A percentile compares a stretch with the other conserved stretches of the same genome.
Evolutionary conservation across 1,139 yeast species (phyloP).

Genomic region (Debaryomyces subglobosus): DNA sequence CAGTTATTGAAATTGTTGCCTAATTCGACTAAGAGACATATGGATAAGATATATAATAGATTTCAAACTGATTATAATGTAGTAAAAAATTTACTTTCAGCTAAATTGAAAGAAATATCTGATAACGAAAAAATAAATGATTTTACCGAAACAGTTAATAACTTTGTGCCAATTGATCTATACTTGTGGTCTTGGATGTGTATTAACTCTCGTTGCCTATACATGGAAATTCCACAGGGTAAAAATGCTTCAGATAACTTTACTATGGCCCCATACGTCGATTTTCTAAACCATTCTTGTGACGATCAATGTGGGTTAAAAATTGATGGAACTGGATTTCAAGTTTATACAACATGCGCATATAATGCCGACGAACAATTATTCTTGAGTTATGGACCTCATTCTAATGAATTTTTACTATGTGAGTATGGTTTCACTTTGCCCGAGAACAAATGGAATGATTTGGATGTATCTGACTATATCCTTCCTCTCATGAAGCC

Average conservation of each 20-base stretch:
- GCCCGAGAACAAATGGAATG: conserved; percentile 65
- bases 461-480: conserved; percentile 59
- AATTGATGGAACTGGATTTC: conserved; percentile 53
- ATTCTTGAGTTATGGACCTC: conserved; percentile 82
- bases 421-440: conserved; percentile 86
- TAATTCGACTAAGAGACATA: conserved; percentile 32
- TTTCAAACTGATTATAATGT: conserved; percentile 41
- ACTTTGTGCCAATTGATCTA: conserved; percentile 18
- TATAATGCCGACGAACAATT: conserved; percentile 59
- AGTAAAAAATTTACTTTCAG: conserved; percentile 28
- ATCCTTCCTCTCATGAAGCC: conserved; percentile 40
- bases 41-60: conserved; percentile 36
- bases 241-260: conserved; percentile 61
- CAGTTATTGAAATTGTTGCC: conserved; percentile 44
- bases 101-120: conserved; percentile 12
- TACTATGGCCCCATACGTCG: conserved; percentile 91
- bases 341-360: conserved; percentile 42
- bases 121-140: not conserved
- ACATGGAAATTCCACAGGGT: conserved; percentile 66
- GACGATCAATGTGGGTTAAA: conserved; percentile 56
- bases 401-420: conserved; percentile 75
- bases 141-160: not conserved
- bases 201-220: conserved; percentile 88
- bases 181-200: conserved; percentile 81
- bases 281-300: conserved; percentile 77